Percentiles rank a stretch among this genome's conserved stretches.
phyloP scores from a whole-genome alignment of 768 basidiomycete species.

The Pseudohyphozyma bogoriensis region DNA sequence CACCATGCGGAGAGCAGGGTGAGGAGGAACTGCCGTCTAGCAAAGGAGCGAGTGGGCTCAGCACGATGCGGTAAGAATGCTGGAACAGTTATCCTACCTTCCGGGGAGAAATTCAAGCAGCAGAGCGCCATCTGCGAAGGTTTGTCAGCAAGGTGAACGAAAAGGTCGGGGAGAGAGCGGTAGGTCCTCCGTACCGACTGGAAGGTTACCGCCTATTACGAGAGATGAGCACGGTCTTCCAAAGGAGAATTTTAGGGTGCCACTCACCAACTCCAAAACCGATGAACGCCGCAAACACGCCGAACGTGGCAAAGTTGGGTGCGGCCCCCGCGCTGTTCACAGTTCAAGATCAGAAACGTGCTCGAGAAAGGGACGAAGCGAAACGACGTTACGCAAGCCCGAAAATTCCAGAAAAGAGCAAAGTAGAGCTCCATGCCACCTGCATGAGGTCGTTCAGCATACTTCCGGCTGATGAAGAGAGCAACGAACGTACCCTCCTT shows the following conservation, averaged over 20 bases:
- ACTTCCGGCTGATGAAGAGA: no score
- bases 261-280: no score
- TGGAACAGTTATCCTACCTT: no score
- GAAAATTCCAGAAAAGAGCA: slow-evolving; percentile 40
- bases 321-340: slow-evolving; percentile 40
- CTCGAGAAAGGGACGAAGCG: background rate
- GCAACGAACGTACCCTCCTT: slow-evolving; percentile 41
- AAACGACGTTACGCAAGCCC: slow-evolving; percentile 41
- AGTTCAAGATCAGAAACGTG: background rate
- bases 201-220: background rate
- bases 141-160: no score
- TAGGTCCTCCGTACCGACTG: background rate
- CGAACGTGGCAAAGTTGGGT: slow-evolving; percentile 44
- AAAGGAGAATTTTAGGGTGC: no score
- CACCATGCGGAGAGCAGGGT: slow-evolving; percentile 47
- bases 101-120: slow-evolving; percentile 34
- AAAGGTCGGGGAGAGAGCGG: background rate
- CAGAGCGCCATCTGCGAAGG: slow-evolving; percentile 38
- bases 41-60: no score
- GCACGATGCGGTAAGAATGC: no score
- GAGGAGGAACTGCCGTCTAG: slow-evolving; percentile 47
- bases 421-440: slow-evolving; percentile 38
- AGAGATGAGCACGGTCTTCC: no score
- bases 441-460: no score
- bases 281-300: no score